Conservation (phyloP, 345 rosid genomes). For the Dimocarpus longan region DNA sequence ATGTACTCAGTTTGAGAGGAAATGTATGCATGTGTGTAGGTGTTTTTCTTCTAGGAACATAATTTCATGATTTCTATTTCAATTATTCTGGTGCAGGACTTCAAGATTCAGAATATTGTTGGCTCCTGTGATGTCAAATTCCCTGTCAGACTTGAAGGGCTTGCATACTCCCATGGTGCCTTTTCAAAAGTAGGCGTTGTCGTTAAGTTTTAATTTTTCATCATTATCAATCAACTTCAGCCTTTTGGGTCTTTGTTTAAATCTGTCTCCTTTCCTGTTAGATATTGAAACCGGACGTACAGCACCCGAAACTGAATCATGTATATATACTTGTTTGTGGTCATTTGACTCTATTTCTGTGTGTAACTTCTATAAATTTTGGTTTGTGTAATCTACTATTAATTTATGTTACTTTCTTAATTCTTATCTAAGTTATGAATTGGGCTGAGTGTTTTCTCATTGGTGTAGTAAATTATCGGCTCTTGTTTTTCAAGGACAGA, state of each 20-base stretch:
- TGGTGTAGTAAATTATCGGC: neutral
- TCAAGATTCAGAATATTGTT: conserved; percentile 82
- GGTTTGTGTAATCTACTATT: neutral
- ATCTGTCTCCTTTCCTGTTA: neutral
- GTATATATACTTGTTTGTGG: neutral
- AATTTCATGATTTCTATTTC: neutral
- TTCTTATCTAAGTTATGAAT: no score
- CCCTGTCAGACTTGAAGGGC: conserved; percentile 73
- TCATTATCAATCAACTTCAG: neutral
- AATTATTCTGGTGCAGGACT: conserved; percentile 49
- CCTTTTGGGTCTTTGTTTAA: neutral
- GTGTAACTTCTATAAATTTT: neutral
- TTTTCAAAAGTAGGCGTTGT: conserved; percentile 61
- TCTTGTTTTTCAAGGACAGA: neutral
- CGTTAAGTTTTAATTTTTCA: neutral
- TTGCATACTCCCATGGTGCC: conserved; percentile 65
- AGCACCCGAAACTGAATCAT: neutral
- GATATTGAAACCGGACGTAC: no score
- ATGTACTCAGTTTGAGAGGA: neutral
- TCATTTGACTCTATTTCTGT: neutral
- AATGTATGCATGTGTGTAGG: neutral
- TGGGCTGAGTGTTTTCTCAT: neutral
- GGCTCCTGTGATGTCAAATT: conserved; percentile 79
- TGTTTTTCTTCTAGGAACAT: neutral
- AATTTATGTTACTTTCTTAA: no score